A percentile compares a stretch with the other conserved stretches of the same genome.
Evolutionary conservation across 371 early-diverging fungal genomes (phyloP).

Genomic region (Syncephalastrum contaminatum): DNA sequence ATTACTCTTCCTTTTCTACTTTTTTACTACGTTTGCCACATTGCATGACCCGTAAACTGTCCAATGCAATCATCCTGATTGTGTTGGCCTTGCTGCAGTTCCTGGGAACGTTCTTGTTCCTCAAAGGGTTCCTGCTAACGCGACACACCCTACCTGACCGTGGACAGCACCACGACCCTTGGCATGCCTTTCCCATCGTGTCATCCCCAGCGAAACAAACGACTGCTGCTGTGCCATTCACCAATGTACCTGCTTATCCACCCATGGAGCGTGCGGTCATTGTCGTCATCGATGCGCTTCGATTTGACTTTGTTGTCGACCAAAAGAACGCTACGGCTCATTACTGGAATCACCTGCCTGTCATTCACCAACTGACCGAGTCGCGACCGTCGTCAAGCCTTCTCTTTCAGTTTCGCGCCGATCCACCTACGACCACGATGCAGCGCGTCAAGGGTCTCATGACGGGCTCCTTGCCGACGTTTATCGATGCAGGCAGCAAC

Average conservation of each 20-base stretch:
- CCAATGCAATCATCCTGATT: constrained; percentile 8
- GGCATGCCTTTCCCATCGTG: not conserved
- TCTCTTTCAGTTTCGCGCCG: constrained; percentile 84
- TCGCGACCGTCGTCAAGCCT: constrained; percentile 63
- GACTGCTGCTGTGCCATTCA: no score
- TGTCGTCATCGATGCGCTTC: constrained; percentile 88
- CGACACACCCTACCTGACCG: constrained; percentile 59
- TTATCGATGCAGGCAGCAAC: constrained; percentile 93
- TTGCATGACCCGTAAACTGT: no score
- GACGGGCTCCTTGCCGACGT: constrained; percentile 89
- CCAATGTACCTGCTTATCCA: constrained; percentile 20
- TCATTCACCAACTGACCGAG: constrained; percentile 53
- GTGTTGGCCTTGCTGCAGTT: constrained; percentile 20
- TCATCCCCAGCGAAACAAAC: not conserved
- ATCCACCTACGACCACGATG: constrained; percentile 97
- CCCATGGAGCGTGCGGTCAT: constrained; percentile 70
- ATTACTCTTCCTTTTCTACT: no score
- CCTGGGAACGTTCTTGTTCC: constrained; percentile 67
- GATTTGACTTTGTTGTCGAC: constrained; percentile 70
- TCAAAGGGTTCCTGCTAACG: constrained; percentile 82
- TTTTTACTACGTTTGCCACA: no score
- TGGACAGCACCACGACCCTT: not conserved
- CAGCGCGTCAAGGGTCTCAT: constrained; percentile 93
- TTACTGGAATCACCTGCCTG: constrained; percentile 78
- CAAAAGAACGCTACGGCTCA: constrained; percentile 19